Base-by-base conservation (phyloP, 2,329 filamentous ascomycete species). In the Huntiella savannae region DNA sequence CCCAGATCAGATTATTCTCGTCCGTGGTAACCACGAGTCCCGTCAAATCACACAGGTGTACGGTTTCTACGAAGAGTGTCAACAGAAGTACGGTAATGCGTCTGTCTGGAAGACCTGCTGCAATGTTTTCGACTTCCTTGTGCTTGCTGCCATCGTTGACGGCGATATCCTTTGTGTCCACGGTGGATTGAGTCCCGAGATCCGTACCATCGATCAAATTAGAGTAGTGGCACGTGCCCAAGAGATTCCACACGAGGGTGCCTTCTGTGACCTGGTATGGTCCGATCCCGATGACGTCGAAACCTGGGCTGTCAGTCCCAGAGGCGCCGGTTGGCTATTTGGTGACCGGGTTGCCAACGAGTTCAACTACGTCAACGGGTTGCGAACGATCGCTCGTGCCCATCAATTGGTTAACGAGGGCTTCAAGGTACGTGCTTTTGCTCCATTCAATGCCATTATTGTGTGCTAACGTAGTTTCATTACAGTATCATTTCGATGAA, bases 31-130 rank as follows among this genome's bases (percentile, higher is more conserved):
- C 63, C 91, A 98, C 66, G 91, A 98, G 63, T 95, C 86, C 19
- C 79, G 91, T 52, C 91, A 93, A 57, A 93, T 98, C 52, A 98
- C 91, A 6, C 91, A 98, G 58, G 94, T 92, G 16, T 98, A 98
- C 61, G 91, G 91, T 46, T 98, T 98, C 64, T 98, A 98, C 63
- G 94, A 93, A 50, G 91, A 98, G 62, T 98, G 91, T 62, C 86
- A 86, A 47, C 82, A 91, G 56, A 98, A 98, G 63, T 98, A 98
- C 60, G 91, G 91, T 58, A 96, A 95, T 58, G 86, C 91, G 10
- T 95, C 92, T 42, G 91, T 98, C n/a, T 98, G 91, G 91, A 93
- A 98, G 63, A 91, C 94, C 49, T 98, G 95, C 62, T 98, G 91
- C 52, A 91, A 98, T 60, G 94, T 98, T 65, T 98, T 98, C 61